phyloP scores from a whole-genome alignment of 2,329 filamentous ascomycete genomes.

The Cladosporium phlei region DNA sequence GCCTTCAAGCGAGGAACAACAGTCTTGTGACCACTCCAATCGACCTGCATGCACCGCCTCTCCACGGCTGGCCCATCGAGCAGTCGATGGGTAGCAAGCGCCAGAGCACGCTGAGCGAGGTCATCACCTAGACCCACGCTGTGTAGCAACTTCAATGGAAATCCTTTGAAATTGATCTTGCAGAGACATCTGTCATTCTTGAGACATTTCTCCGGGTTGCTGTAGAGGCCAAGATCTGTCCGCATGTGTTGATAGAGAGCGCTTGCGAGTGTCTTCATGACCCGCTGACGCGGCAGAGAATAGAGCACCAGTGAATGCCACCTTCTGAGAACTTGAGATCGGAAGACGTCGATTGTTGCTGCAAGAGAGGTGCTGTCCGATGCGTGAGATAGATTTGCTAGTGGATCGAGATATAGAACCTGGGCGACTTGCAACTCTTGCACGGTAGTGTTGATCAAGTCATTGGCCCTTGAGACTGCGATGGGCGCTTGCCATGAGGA shows the following conservation, averaged over 20 bases:
- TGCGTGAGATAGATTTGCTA: constrained; percentile 37
- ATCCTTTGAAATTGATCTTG: constrained; percentile 20
- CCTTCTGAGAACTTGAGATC: constrained; percentile 28
- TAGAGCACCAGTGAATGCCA: constrained; percentile 26
- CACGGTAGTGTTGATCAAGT: constrained; percentile 35
- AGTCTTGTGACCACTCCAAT: constrained; percentile 53
- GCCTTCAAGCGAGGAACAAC: constrained; percentile 57
- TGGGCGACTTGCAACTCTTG: constrained; percentile 34
- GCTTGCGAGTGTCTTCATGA: constrained; percentile 24
- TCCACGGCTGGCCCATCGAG: constrained; percentile 58
- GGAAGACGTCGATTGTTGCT: constrained; percentile 29
- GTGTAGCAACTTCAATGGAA: constrained; percentile 39
- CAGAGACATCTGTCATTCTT: constrained; percentile 36
- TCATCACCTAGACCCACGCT: constrained; percentile 66
- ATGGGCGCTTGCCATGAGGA: constrained; percentile 25
- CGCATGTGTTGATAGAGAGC: constrained; percentile 26
- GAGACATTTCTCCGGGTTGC: constrained; percentile 34
- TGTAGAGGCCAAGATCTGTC: constrained; percentile 15
- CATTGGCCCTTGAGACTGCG: constrained; percentile 24
- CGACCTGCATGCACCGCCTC: constrained; percentile 55
- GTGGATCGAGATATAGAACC: constrained; percentile 33
- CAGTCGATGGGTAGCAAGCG: constrained; percentile 63
- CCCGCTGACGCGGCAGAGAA: constrained; percentile 24
- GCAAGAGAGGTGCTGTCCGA: not conserved
- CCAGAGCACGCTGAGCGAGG: constrained; percentile 65